phyloP scores from a whole-genome alignment of 331 rosid species.

The Quercus lobata region DNA sequence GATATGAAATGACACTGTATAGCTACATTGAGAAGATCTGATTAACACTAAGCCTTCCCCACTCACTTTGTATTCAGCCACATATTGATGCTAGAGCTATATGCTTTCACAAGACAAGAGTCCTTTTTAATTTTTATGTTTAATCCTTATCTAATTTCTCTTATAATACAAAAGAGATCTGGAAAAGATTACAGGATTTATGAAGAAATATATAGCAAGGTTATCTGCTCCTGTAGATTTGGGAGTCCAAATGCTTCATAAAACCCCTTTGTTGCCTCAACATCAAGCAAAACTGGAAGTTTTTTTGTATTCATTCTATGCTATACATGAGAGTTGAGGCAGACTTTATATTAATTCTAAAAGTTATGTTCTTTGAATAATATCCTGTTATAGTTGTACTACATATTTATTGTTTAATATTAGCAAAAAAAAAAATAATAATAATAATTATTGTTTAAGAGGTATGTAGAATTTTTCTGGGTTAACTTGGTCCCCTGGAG shows the following conservation, averaged over 20 bases:
- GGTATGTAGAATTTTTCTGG: not conserved
- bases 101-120: not conserved
- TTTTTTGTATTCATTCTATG: slow-evolving; percentile 16
- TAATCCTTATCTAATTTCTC: not conserved
- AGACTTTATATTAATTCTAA: not conserved
- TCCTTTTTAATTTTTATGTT: not conserved
- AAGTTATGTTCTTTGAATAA: not conserved
- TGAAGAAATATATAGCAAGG: not conserved
- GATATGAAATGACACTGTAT: not conserved
- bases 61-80: not conserved
- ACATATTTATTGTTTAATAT: not conserved
- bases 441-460: not conserved
- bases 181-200: not conserved
- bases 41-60: not conserved
- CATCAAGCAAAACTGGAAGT: not conserved
- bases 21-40: not conserved
- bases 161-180: not conserved
- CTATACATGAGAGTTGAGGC: not conserved
- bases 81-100: not conserved
- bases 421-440: too few species aligned
- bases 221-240: not conserved
- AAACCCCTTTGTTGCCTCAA: not conserved
- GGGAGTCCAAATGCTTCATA: not conserved
- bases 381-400: not conserved
- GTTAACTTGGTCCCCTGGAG: too few species aligned